Base-by-base conservation (phyloP, 176 grass and related monocot genomes). In the Lolium rigidum region DNA sequence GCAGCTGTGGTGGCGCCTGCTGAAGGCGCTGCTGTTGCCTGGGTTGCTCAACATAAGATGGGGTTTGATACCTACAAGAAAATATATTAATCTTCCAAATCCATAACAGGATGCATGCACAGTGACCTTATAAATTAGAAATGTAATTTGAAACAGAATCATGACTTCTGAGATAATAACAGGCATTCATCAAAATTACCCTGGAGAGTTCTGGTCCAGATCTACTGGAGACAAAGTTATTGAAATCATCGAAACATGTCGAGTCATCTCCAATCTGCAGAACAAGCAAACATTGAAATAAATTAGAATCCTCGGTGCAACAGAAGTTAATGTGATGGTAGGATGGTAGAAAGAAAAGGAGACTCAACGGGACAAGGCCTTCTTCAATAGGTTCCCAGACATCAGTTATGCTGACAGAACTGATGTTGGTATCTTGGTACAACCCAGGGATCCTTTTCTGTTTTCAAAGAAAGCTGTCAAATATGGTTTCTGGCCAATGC, bases 331-430 rank as follows among this genome's bases (percentile, higher is more conserved):
- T 28, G 15, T 26, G 24, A 41, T 13, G 21, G 84, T 7, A 6
- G 60, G 76, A 89, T 51, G 51, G 86, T 60, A 86, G 5, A 80
- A 37, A 22, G 11, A 55, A 54, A 60, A 13, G 68, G 54, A 80
- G 86, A 78, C 56, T 82, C 82, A 85, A 99, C 97, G 97, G 92
- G 55, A 99, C 90, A 57, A 99, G 94, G 65, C 97, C 97, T 86
- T 99, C 97, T 88, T 99, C 97, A 63, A 99, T 99, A 86, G 97
- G 97, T 73, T 99, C 94, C 97, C 97, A 99, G 25, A 91, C 90
- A 74, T 99, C 97, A 50, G 97, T 96, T 54, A 99, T 99, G 83
- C 94, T 94, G 76, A 96, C 90, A 69, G 97, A 99, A 82, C 94
- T 94, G 75, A 94, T 96, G 44, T 48, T 84, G 13, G 87, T 91